Evolutionary conservation across 805 yeast species (phyloP), one percentile per base, ranked within the genome.

Genomic region (Schizosaccharomyces osmophilus): DNA sequence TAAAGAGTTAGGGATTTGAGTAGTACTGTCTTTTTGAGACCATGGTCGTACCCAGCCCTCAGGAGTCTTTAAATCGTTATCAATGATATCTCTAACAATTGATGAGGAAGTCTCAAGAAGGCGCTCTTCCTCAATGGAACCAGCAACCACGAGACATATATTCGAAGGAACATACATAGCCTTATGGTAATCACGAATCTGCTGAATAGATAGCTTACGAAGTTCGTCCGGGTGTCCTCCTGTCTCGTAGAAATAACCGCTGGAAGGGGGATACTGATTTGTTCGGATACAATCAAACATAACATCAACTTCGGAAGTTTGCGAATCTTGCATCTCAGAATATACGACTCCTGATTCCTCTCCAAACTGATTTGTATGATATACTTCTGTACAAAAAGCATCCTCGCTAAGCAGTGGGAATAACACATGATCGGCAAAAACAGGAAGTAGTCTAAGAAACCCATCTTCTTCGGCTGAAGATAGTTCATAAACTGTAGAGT

Each of bases 401-500:
- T 82, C 86, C 68, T 88, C 95, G 0, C 95, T 84, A 61, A 93
- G 73, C 0, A 95, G 86, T 1, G 98, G 97, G 66, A 82, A 71
- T 58, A 88, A 70, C 29, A 93, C 72, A 69, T 93, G 97, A 69
- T 93, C 97, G 65, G 93, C 72, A 69, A 90, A 93, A 2, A 88
- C 83, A 0, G 98, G 97, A 39, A 93, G 77, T 36, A 93, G 73
- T 64, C 82, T 78, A 59, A 79, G 80, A 72, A 93, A 93, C 0
- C 97, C 97, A 62, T 86, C 87, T 95, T 96, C 89, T 9, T 97
- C 97, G 0, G 97, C 97, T 48, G 95, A 82, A 8, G 84, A 79
- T 62, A 93, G 75, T 1, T 96, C 87, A 67, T 93, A 93, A 1
- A 88, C 96, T 0, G 98, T 93, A 69, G 87, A 95, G 72, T 93